phyloP scores from a whole-genome alignment of 495 filamentous ascomycete genomes.

The Opeltia flavorubescens region DNA sequence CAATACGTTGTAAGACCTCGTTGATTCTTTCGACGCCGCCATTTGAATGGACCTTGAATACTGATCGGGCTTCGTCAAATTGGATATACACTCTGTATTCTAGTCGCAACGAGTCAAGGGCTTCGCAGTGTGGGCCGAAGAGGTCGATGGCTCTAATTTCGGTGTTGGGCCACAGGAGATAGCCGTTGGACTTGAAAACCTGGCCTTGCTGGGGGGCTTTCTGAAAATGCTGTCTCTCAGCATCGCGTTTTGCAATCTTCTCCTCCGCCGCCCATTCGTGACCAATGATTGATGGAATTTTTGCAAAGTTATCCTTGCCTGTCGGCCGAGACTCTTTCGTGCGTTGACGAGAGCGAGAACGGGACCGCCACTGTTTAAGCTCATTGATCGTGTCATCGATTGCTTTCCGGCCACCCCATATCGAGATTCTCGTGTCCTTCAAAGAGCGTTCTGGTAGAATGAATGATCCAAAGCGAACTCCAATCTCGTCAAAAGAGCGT shows the following conservation, averaged over 20 bases:
- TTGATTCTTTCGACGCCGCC: slow-evolving; percentile 14
- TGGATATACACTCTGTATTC: slow-evolving; percentile 21
- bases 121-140: slow-evolving; percentile 32
- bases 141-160: slow-evolving; percentile 23
- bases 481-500: slow-evolving; percentile 15
- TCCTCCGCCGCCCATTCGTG: slow-evolving; percentile 14
- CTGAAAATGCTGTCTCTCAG: slow-evolving; percentile 16
- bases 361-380: slow-evolving; percentile 8
- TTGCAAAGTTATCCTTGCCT: slow-evolving; percentile 4
- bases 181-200: slow-evolving; percentile 20
- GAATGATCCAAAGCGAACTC: slow-evolving; percentile 14
- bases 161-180: slow-evolving; percentile 32
- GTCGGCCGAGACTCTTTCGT: background rate
- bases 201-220: slow-evolving; percentile 17
- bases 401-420: slow-evolving; percentile 14
- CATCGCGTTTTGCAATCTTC: slow-evolving; percentile 14
- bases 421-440: slow-evolving; percentile 9
- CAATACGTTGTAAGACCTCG: slow-evolving; percentile 23
- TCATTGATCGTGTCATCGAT: slow-evolving; percentile 6
- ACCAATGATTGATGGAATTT: slow-evolving; percentile 8
- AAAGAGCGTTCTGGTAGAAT: slow-evolving; percentile 13
- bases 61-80: slow-evolving; percentile 19
- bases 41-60: slow-evolving; percentile 21
- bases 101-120: slow-evolving; percentile 30
- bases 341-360: background rate